Conservation (phyloP, 2,329 filamentous ascomycete genomes). For the Fusarium buxicola region DNA sequence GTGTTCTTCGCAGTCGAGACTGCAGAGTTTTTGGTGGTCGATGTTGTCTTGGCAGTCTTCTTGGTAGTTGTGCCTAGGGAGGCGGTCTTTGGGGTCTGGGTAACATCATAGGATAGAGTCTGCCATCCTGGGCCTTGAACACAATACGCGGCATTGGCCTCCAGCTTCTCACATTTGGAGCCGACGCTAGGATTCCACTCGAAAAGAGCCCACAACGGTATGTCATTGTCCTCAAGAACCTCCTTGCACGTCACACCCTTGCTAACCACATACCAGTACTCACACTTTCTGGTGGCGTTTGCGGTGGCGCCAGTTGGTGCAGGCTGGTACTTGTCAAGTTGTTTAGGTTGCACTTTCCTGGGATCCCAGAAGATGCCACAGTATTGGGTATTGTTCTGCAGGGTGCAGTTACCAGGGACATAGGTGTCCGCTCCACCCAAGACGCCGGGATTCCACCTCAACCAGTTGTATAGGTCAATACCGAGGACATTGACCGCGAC, state of each 20-base stretch:
- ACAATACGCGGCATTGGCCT: neutral
- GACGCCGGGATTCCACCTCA: no score
- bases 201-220: neutral
- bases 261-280: neutral
- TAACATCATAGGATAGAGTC: neutral
- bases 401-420: neutral
- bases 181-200: neutral
- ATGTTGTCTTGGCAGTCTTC: neutral
- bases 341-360: neutral
- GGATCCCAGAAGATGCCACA: neutral
- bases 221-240: neutral
- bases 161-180: neutral
- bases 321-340: neutral
- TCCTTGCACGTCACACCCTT: neutral
- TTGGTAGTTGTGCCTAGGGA: neutral
- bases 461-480: neutral
- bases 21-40: neutral
- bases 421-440: no score
- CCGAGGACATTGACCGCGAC: neutral
- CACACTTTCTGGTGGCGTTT: neutral
- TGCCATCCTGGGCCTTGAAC: neutral
- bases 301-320: neutral
- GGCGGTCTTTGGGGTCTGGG: neutral
- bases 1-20: neutral
- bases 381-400: neutral